Base-by-base conservation (phyloP, 2,329 filamentous ascomycete species). In the Venturia oleaginea region DNA sequence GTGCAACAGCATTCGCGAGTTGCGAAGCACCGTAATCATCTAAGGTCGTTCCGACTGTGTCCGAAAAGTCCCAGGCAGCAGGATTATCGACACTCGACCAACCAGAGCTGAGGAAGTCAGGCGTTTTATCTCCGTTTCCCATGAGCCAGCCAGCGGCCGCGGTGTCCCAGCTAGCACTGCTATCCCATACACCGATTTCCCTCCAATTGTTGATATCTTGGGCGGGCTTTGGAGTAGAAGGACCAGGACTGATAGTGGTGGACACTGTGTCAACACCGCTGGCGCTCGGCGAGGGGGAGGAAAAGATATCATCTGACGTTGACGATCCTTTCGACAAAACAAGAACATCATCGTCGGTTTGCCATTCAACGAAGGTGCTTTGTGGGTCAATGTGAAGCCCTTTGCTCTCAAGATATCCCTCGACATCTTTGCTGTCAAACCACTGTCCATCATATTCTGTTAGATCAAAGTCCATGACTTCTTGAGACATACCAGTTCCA, bases 371-470 rank as follows among this genome's bases (percentile, higher is more conserved):
- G 64, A 83, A 86, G 22, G 88, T 86, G 11, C 82, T 79, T 11
- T 79, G 77, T 0, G 83, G 80, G 11, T 87, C 83, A 62, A 92
- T 85, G 57, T 78, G 72, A 37, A 91, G 83, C 5, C 86, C 86
- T 37, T 83, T 82, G 61, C 83, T 80, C 48, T 81, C 81, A 2
- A 95, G 76, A 71, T 92, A 94, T 15, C 83, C 80, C 73, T 94
- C 88, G 0, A 92, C 86, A 72, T 94, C 91, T 66, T 90, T 83
- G 0, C 86, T 77, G 70, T 94, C 90, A 68, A 89, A 90, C 79
- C 90, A 94, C 61, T 90, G 84, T 4, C 89, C 89, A 66, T 88
- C 83, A 66, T 87, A 89, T 0, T 85, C 88, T 0, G 83, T 80
- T 8, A 86, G 73, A 46, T 79, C 80, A 68, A 88, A 78, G 19